Percentiles rank a stretch among this genome's conserved stretches.
Conservation (phyloP, 176 grass and related monocot genomes). For the Musa schizocarpa region DNA sequence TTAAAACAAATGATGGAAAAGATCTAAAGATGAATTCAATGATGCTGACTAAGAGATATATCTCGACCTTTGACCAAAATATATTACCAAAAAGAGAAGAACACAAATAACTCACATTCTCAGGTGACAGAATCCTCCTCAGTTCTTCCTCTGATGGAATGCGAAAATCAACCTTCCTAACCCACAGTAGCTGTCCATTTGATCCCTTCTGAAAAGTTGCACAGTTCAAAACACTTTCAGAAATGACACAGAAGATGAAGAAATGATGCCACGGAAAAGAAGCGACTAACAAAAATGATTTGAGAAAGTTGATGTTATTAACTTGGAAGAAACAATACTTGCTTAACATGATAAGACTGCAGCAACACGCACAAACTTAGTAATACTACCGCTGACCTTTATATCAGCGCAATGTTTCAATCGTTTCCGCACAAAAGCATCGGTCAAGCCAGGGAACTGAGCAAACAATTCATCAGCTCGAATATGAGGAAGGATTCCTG, state of each 20-base stretch:
- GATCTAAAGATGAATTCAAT: not conserved
- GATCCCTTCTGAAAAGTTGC: slow-evolving; percentile 52
- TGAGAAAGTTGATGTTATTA: not conserved
- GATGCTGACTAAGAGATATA: not conserved
- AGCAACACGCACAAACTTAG: not conserved
- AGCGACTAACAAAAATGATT: not conserved
- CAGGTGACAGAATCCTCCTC: slow-evolving; percentile 63
- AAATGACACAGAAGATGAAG: slow-evolving; percentile 13
- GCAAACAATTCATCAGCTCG: slow-evolving; percentile 68
- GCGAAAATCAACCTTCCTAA: slow-evolving; percentile 61
- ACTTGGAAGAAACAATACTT: not conserved
- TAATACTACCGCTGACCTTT: slow-evolving; percentile 33
- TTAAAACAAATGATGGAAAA: not conserved
- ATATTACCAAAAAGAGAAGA: slow-evolving; percentile 7
- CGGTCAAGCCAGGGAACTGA: slow-evolving; percentile 61
- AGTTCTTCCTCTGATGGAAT: slow-evolving; percentile 92
- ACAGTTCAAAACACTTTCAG: slow-evolving; percentile 16
- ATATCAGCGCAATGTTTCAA: slow-evolving; percentile 90
- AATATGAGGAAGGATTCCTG: slow-evolving; percentile 53
- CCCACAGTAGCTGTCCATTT: slow-evolving; percentile 49
- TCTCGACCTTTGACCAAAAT: not conserved
- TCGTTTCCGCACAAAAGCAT: slow-evolving; percentile 58
- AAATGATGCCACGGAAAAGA: not conserved
- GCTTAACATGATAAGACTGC: not conserved
- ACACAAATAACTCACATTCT: slow-evolving; percentile 58